Evolutionary conservation across 345 rosid species (phyloP).

Genomic region (Corymbia maculata): DNA sequence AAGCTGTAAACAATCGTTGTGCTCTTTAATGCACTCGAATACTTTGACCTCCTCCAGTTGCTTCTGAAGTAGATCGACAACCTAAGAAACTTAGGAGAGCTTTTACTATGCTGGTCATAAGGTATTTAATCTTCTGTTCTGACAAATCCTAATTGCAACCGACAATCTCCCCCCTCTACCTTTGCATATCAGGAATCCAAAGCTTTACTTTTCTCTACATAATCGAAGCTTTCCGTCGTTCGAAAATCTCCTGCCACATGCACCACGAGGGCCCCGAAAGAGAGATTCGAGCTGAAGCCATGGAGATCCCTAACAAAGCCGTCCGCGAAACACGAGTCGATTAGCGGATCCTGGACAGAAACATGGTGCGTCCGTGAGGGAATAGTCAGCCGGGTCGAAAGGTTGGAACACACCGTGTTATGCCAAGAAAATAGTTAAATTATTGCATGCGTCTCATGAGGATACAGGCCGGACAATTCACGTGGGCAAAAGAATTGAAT

Average conservation of each 20-base stretch:
- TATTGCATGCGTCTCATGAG: not conserved
- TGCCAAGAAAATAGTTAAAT: not conserved
- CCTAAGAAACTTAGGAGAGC: not conserved
- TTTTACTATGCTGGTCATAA: not conserved
- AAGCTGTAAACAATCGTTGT: not conserved
- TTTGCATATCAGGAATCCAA: not conserved
- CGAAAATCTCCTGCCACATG: not conserved
- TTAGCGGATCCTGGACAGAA: not conserved
- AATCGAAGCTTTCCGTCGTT: not conserved
- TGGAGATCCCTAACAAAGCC: not conserved
- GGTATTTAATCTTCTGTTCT: not conserved
- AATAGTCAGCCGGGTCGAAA: fast-evolving
- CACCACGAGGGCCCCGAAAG: not conserved
- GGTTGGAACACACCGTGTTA: fast-evolving
- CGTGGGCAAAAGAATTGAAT: not conserved
- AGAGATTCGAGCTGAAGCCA: not conserved
- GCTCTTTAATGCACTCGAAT: not conserved
- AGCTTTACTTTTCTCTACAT: not conserved
- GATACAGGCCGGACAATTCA: not conserved
- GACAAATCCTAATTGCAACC: not conserved
- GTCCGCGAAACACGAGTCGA: not conserved
- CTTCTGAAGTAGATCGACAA: not conserved
- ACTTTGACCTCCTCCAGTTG: not conserved
- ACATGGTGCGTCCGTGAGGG: not conserved
- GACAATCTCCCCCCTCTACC: not conserved